Percentiles rank a stretch among this genome's conserved stretches.
Evolutionary conservation across 192 early-diverging fungal species (phyloP).

Genomic region (Gamsiella multidivaricata): DNA sequence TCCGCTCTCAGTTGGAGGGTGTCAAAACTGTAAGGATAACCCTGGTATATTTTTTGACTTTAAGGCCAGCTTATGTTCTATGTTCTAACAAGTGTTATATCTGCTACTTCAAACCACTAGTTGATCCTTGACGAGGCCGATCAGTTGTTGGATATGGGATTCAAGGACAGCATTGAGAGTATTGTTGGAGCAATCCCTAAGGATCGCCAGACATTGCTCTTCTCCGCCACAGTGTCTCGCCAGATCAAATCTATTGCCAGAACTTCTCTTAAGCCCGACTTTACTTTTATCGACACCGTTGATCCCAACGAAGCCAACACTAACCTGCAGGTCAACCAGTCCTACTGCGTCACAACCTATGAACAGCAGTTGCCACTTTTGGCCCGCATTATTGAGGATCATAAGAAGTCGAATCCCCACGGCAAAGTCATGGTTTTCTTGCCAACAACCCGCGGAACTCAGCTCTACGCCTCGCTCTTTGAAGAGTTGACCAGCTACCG

Average conservation of each 20-base stretch:
- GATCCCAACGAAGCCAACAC: conserved; percentile 87
- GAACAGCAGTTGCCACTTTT: conserved; percentile 71
- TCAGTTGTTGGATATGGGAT: conserved; percentile 94
- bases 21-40: conserved; percentile 63
- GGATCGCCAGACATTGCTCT: conserved; percentile 89
- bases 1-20: conserved; percentile 57
- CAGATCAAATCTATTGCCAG: conserved; percentile 77
- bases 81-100: neutral
- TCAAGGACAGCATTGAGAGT: conserved; percentile 83
- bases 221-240: conserved; percentile 89
- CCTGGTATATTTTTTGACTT: neutral
- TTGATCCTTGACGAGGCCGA: conserved; percentile 97
- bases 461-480: conserved; percentile 73
- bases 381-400: conserved; percentile 72
- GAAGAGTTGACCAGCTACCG: conserved; percentile 56
- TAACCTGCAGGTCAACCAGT: conserved; percentile 83
- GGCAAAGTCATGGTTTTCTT: conserved; percentile 93
- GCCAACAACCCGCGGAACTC: conserved; percentile 79
- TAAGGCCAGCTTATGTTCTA: too few relatives aligned
- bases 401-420: conserved; percentile 64
- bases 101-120: neutral
- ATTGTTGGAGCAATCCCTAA: conserved; percentile 72
- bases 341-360: conserved; percentile 73
- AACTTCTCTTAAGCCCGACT: conserved; percentile 69
- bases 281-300: conserved; percentile 76